Evolutionary conservation across 768 basidiomycete species (phyloP), one percentile per base, ranked within the genome.

Genomic region (Mycena pura): DNA sequence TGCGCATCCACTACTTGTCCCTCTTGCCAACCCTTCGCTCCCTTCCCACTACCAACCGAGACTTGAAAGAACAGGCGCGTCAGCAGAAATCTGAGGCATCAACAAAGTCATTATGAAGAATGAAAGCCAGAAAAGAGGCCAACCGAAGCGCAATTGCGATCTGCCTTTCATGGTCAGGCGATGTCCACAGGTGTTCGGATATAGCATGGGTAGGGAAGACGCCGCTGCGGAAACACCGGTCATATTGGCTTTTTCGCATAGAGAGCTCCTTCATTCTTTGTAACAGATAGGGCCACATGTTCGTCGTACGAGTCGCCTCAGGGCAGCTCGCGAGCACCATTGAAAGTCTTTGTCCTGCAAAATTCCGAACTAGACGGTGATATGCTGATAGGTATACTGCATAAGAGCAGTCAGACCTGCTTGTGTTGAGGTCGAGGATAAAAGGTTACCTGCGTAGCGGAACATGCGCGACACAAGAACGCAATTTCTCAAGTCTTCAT

Each of bases 211-310:
- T 13, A 11, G 50, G 64, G 51, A 82, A 73, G 8, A 76, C 67
- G 17, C 60, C 66, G 13, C 79, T 78, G 22, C 92, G 70, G 71
- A 90, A 88, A 6, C 87, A 86, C 11, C 59, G 56, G 9, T 73
- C 63, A 67, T 84, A 89, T n/a, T 66, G 63, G 4, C 57, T 55
- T 52, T 74, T 79, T 38, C 84, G 77, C 17, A 53, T 57, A 0
- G 59, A 38, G 1, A 70, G 66, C 69, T 91, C 88, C 13, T 67
- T 62, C 57, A 77, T 67, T n/a, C 90, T 83, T 21, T 76, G 67
- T 25, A 72, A 73, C 31, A 91, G 78, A 70, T 92, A 92, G 7
- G 90, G 89, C 91, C 91, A 93, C 69, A 88, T 77, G 63, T 92
- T 86, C 1, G 80, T 84, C 73, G 80, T n/a, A n/a, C n/a, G n/a